phyloP scores from a whole-genome alignment of 1,284 basidiomycete genomes.

The Ceratobasidium sp. region DNA sequence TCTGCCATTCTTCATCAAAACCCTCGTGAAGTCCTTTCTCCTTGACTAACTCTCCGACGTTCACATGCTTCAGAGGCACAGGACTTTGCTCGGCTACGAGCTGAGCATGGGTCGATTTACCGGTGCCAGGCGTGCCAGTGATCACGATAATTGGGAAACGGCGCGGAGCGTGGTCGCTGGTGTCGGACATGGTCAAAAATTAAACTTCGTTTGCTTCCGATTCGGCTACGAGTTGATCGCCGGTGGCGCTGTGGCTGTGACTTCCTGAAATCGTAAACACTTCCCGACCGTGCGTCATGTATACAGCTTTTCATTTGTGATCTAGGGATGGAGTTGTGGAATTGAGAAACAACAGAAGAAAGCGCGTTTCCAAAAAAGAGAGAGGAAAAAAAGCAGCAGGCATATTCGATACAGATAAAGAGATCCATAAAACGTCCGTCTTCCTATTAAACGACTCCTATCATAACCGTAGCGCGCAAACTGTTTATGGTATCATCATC shows the following conservation, averaged over 20 bases:
- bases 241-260: conserved; percentile 35
- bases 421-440: conserved; percentile 6
- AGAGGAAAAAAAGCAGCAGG: background rate
- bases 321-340: background rate
- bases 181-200: conserved; percentile 34
- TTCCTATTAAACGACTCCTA: conserved; percentile 67
- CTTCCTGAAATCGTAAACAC: conserved; percentile 20
- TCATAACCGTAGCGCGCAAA: conserved; percentile 74
- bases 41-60: conserved; percentile 91
- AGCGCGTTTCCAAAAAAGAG: too few relatives aligned
- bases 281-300: background rate
- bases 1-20: conserved; percentile 94
- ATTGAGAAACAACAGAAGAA: background rate
- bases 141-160: conserved; percentile 82
- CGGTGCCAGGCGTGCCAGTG: conserved; percentile 87
- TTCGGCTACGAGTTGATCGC: conserved; percentile 5
- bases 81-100: conserved; percentile 74
- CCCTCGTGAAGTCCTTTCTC: conserved; percentile 81
- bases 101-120: conserved; percentile 90
- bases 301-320: background rate
- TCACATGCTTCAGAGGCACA: conserved; percentile 78
- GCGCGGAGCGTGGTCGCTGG: conserved; percentile 17
- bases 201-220: conserved; percentile 34
- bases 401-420: conserved; percentile 18
- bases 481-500: conserved; percentile 49